Conservation (phyloP, 2,329 filamentous ascomycete species). For the Nemania diffusa region DNA sequence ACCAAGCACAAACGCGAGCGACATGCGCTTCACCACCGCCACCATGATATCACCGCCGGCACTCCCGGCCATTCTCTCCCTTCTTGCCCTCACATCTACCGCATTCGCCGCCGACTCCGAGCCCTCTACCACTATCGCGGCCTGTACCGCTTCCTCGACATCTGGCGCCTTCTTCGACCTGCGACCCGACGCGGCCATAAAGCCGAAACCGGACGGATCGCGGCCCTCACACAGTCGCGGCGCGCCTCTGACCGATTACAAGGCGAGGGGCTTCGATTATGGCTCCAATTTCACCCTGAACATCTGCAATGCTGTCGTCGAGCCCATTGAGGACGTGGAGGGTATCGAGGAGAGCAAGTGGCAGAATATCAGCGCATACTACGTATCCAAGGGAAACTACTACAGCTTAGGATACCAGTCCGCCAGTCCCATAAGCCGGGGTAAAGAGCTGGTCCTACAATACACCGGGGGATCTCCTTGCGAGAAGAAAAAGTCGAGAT, state of each 20-base stretch:
- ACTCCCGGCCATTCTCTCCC: constrained; percentile 48
- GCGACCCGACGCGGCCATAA: constrained; percentile 63
- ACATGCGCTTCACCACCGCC: constrained; percentile 46
- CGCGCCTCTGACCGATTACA: constrained; percentile 62
- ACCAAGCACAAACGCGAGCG: neutral
- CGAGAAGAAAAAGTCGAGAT: constrained; percentile 57
- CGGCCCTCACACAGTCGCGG: constrained; percentile 55
- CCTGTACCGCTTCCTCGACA: constrained; percentile 67
- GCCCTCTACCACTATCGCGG: constrained; percentile 56
- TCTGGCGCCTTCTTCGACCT: constrained; percentile 70
- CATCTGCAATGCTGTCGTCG: constrained; percentile 80
- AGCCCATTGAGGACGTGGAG: constrained; percentile 69
- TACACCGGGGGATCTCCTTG: constrained; percentile 83
- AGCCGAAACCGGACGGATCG: constrained; percentile 53
- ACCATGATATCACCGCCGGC: constrained; percentile 42
- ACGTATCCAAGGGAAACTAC: constrained; percentile 70
- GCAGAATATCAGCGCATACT: constrained; percentile 83
- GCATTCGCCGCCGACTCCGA: constrained; percentile 50
- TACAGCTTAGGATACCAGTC: constrained; percentile 80
- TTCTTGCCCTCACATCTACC: constrained; percentile 50
- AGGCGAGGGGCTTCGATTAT: constrained; percentile 79
- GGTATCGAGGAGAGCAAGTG: constrained; percentile 71
- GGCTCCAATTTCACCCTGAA: constrained; percentile 85
- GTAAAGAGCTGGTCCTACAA: constrained; percentile 79
- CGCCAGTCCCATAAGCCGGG: constrained; percentile 66